Base-by-base conservation (phyloP, 1,139 yeast genomes). In the Suzukiozyma palmioleophila region DNA sequence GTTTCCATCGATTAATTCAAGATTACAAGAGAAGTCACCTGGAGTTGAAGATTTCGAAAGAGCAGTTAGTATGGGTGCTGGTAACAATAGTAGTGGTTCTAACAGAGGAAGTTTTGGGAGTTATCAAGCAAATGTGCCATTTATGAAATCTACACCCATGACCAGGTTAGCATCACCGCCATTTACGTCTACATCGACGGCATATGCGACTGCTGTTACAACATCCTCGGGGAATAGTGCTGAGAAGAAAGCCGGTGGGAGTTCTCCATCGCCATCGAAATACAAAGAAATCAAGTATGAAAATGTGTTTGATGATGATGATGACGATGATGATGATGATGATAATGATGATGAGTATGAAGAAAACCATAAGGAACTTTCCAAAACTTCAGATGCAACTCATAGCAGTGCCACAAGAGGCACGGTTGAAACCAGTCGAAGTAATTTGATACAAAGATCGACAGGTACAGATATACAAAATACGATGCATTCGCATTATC, bases 251-350 rank as follows among this genome's bases (percentile, higher is more conserved):
- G 56, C 6, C 14, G 16, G 6, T 13, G 74, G 73, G 0, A 49
- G 66, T 33, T 62, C 73, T 3, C 66, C 73, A 0, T 59, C 66
- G 1, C 73, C 73, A 0, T 64, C 71, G 2, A 53, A 57, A 0
- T 65, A 64, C 46, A 50, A 55, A 36, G 44, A 48, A n/a, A 66
- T 72, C 11, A 64, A 64, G 44, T 74, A 73, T 48, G 77, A 66
- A 37, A 66, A 69, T 43, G 80, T 75, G 7, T 75, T 75, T 55
- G 79, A 74, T 29, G 77, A 75, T 42, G 79, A 75, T 36, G 77
- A 72, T 31, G 76, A 69, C n/a, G 75, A 63, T 18, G 64, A 58
- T 3, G 63, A 56, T 26, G 60, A 52, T 39, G 54, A 48, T 39
- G 52, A 51, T 35, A 11, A 26, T 26, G 7, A 7, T 26, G 12